A percentile compares a stretch with the other conserved stretches of the same genome.
Conservation (phyloP, 2,329 filamentous ascomycete species). For the Diaporthe citriasiana region DNA sequence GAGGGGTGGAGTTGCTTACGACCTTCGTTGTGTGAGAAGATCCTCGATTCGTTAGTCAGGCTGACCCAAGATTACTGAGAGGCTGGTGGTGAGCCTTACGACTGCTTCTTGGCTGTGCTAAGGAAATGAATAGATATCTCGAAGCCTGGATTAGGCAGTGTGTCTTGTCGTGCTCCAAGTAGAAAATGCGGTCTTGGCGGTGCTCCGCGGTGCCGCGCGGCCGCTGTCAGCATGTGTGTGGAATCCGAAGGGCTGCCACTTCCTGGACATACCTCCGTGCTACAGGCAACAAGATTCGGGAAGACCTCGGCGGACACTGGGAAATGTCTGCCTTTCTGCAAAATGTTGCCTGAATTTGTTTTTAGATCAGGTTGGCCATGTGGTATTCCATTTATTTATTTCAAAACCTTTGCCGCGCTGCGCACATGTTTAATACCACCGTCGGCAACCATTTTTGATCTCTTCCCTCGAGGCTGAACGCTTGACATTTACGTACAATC, state of each 20-base stretch:
- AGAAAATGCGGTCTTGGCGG: slow-evolving; percentile 11
- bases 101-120: slow-evolving; percentile 1
- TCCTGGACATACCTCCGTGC: background rate
- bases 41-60: too few relatives aligned
- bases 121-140: background rate
- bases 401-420: background rate
- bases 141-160: slow-evolving; percentile 28
- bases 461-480: background rate
- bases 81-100: slow-evolving; percentile 4
- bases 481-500: background rate
- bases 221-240: slow-evolving; percentile 7
- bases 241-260: background rate
- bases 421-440: background rate
- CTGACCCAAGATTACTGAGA: background rate
- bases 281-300: slow-evolving; percentile 15
- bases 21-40: background rate
- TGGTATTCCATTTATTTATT: background rate
- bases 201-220: slow-evolving; percentile 9
- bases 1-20: slow-evolving; percentile 1
- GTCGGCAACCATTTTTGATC: background rate
- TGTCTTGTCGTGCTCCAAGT: background rate
- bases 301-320: background rate
- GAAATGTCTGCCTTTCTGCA: background rate
- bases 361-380: background rate
- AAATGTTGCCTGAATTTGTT: background rate